Evolutionary conservation across 192 early-diverging fungal species (phyloP), one percentile per base, ranked within the genome.

Genomic region (Entomortierella chlamydospora): DNA sequence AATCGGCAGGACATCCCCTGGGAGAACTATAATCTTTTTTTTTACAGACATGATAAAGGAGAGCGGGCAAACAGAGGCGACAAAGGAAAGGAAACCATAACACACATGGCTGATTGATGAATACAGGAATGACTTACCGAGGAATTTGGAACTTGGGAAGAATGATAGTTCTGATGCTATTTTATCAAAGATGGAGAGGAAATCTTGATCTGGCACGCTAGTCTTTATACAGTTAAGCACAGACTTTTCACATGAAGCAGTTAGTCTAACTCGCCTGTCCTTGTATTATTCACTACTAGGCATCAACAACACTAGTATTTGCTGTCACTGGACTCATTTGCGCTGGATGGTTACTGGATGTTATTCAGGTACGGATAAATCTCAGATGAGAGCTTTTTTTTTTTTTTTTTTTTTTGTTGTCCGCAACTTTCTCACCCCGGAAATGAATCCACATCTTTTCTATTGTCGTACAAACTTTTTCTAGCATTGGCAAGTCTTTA

Each of bases 401-500:
- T n/a, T n/a, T n/a, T n/a, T n/a, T n/a, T n/a, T n/a, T n/a, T n/a
- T n/a, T n/a, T n/a, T n/a, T n/a, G n/a, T n/a, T n/a, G n/a, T n/a
- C n/a, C n/a, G n/a, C n/a, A n/a, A n/a, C n/a, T n/a, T n/a, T n/a
- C n/a, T n/a, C n/a, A n/a, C n/a, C n/a, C n/a, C n/a, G n/a, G n/a
- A n/a, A n/a, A n/a, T n/a, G n/a, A n/a, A n/a, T n/a, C n/a, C n/a
- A n/a, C n/a, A n/a, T n/a, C n/a, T n/a, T n/a, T n/a, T n/a, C n/a
- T n/a, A n/a, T n/a, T n/a, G n/a, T 29, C 3, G 5, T 12, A 39
- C 29, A 45, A 17, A 55, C 12, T 55, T 15, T 57, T 30, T 28
- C 13, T 83, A 94, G 84, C 85, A 86, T 66, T 91, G 89, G 87
- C 70, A 69, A 28, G 93, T 93, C 5, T 97, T 95, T 66, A 76